Conservation (phyloP, 306 rosid genomes). For the Spatholobus suberectus region DNA sequence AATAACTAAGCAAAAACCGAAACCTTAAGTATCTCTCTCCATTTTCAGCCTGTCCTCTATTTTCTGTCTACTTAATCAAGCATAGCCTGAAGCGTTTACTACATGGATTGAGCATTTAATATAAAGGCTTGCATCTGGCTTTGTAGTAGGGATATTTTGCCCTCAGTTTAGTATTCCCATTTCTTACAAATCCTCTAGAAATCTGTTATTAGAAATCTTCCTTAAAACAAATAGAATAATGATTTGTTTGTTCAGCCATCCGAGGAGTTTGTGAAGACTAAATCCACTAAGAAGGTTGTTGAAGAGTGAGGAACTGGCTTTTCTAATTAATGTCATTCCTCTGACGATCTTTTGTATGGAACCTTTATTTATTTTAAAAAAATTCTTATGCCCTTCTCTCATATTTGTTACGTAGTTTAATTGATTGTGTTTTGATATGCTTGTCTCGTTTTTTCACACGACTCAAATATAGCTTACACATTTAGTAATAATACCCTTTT, state of each 20-base stretch:
- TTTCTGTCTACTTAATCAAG: too few species aligned
- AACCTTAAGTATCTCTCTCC: too few species aligned
- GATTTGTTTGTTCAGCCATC: slow-evolving; percentile 1
- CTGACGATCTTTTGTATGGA: background rate
- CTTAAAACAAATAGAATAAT: background rate
- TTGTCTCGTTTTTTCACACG: background rate
- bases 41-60: too few species aligned
- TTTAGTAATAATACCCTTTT: slow-evolving; percentile 5
- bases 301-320: background rate
- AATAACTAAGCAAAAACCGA: too few species aligned
- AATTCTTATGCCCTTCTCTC: background rate
- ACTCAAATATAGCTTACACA: slow-evolving; percentile 11
- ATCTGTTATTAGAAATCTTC: slow-evolving; percentile 13
- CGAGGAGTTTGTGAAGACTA: background rate
- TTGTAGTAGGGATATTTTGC: too few species aligned
- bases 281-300: background rate
- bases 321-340: background rate
- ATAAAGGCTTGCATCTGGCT: too few species aligned
- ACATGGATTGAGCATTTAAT: too few species aligned
- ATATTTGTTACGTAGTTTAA: background rate
- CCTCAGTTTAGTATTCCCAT: background rate
- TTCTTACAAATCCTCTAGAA: background rate
- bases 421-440: background rate
- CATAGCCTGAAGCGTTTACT: too few species aligned
- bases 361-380: background rate